Evolutionary conservation across 2,329 filamentous ascomycete species (phyloP), one percentile per base, ranked within the genome.

Genomic region (Fusarium sp.): DNA sequence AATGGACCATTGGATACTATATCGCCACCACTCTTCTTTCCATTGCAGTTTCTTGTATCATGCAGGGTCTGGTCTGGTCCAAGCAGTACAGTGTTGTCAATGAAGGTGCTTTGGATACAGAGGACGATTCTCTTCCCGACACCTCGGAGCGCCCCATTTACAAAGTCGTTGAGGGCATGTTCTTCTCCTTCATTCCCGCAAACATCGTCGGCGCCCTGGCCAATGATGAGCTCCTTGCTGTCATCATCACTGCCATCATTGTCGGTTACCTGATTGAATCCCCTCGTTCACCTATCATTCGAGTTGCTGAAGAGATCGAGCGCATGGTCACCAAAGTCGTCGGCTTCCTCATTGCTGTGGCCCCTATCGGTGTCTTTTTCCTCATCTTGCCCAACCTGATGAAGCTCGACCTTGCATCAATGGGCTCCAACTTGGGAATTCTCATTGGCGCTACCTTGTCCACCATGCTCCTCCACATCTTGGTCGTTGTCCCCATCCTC

Each of bases 351-450:
- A 86, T 87, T 76, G 78, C 83, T 60, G 62, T 82, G 8, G 84
- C 85, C 0, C 85, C 85, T 2, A 78, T 85, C 30, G 85, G 85
- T 69, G 84, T 87, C 56, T 87, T 87, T 76, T 86, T 84, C 76
- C 77, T 86, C 40, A 86, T 87, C 67, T 74, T 87, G 62, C 79
- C 84, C 42, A 87, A 87, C 70, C 74, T 87, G 44, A 82, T 86
- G 76, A 81, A 78, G 42, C 81, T 87, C 25, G 77, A 86, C 63
- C 81, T 87, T 44, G 77, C 71, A 7, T 77, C 82, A 11, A 85
- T 86, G 41, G 85, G 84, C 18, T 63, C 75, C 34, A 87, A 86
- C 66, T 75, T 87, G 4, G 85, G 84, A 16, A 76, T 86, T 4
- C 77, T 87, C 14, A 85, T 87, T 44, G 85, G 82, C 10, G 83